A percentile compares a stretch with the other conserved stretches of the same genome.
Conservation (phyloP, 305 asterid genomes). For the Fraxinus sp. region DNA sequence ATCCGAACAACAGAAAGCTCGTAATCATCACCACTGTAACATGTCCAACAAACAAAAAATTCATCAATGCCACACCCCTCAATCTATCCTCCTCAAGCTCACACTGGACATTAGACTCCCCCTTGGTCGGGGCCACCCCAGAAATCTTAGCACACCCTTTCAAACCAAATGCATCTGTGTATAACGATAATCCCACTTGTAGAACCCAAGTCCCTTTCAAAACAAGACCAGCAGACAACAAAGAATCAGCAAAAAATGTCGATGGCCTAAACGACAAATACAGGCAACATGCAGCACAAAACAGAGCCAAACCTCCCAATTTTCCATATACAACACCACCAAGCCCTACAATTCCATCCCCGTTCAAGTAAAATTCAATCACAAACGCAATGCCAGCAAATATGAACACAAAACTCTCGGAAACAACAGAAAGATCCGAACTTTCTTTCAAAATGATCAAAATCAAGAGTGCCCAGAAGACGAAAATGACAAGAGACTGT, state of each 20-base stretch:
- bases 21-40: conserved; percentile 37
- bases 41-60: conserved; percentile 53
- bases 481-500: conserved; percentile 54
- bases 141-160: conserved; percentile 65
- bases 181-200: conserved; percentile 71
- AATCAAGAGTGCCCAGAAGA: conserved; percentile 63
- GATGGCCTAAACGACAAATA: conserved; percentile 56
- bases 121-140: conserved; percentile 24
- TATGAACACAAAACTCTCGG: conserved; percentile 50
- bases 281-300: conserved; percentile 58
- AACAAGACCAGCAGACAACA: conserved; percentile 57
- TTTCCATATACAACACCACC: conserved; percentile 48
- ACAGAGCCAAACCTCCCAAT: conserved; percentile 47
- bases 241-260: conserved; percentile 57
- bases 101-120: conserved; percentile 59
- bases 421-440: conserved; percentile 47
- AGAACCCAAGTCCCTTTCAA: conserved; percentile 80
- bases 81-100: conserved; percentile 67
- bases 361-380: conserved; percentile 56
- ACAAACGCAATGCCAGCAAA: conserved; percentile 53
- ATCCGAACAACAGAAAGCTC: conserved; percentile 47
- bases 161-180: conserved; percentile 56
- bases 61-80: conserved; percentile 68
- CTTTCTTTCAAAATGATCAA: conserved; percentile 49
- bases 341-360: conserved; percentile 62